Percentiles rank a stretch among this genome's conserved stretches.
Evolutionary conservation across 2,329 filamentous ascomycete species (phyloP).

Genomic region (Sarocladium strictum): DNA sequence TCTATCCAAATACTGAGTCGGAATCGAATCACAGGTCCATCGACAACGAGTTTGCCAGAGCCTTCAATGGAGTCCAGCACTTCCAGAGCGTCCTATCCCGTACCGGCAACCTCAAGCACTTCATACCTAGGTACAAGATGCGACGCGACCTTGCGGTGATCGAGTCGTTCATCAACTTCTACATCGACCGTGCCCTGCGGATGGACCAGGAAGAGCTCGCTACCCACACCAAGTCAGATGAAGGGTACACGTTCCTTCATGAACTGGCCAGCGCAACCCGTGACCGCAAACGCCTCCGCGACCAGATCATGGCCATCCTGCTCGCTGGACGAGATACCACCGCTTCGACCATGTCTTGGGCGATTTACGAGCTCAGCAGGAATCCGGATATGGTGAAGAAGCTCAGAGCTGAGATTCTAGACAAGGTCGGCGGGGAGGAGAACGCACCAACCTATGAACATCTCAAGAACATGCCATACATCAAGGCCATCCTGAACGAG

Average conservation of each 20-base stretch:
- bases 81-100: constrained; percentile 64
- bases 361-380: constrained; percentile 73
- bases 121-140: constrained; percentile 63
- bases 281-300: constrained; percentile 64
- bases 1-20: neutral
- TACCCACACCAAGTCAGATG: constrained; percentile 58
- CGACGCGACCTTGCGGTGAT: constrained; percentile 59
- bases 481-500: constrained; percentile 69
- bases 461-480: constrained; percentile 83
- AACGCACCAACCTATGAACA: constrained; percentile 65
- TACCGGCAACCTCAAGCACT: constrained; percentile 53
- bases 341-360: constrained; percentile 73
- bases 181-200: constrained; percentile 67
- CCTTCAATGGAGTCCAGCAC: constrained; percentile 74
- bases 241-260: constrained; percentile 78
- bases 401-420: constrained; percentile 67
- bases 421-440: constrained; percentile 55
- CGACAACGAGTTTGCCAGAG: constrained; percentile 66
- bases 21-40: constrained; percentile 40
- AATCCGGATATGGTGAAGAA: constrained; percentile 61
- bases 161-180: constrained; percentile 70
- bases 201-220: constrained; percentile 67
- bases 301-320: constrained; percentile 77
- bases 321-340: constrained; percentile 87
- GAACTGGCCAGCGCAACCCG: constrained; percentile 77